Base-by-base conservation (phyloP, 371 early-diverging fungal genomes). In the Saksenaea vasiformis region DNA sequence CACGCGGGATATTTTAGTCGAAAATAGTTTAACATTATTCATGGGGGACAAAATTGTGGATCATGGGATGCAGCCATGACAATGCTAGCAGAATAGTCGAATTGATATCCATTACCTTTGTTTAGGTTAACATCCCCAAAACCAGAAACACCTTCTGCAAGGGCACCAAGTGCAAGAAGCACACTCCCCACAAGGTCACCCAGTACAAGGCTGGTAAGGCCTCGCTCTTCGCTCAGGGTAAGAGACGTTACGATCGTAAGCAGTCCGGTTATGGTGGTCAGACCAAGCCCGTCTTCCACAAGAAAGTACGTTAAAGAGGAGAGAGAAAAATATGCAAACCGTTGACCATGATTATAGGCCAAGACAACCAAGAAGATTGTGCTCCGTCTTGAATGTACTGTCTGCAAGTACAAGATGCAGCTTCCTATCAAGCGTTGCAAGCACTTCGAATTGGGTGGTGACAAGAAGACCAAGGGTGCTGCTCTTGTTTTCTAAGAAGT, bases 291-390 rank as follows among this genome's bases (percentile, higher is more conserved):
- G 94, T 97, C 66, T 92, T 92, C 90, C 91, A 90, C 89, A 92
- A 92, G 88, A 86, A 86, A 24, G 51, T 47, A 47, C 24, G 51
- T 47, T 10, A 19, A 22, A 22, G 10, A n/a, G 19, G n/a, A 47
- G 11, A 10, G 11, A 47, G 3, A 22, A 1, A 4, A 22, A 22
- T 47, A 22, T 47, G 51, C 51, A 17, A 22, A 47, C 22, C 24
- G 11, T 63, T 47, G 84, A 37, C 31, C 17, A 34, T 15, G 44
- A 3, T n/a, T 5, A 22, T 44, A 26, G 38, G 98, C 97, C 80
- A 97, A 96, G 91, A 97, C 98, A 73, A 98, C 98, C 85, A 99
- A 98, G 93, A 99, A 99, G 93, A 87, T 98, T 77, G 97, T 97
- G 59, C 90, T 99, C 68, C 95, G 98, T 90, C 85, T 99, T 56